Percentiles rank a stretch among this genome's conserved stretches.
phyloP scores from a whole-genome alignment of 2,329 filamentous ascomycete species.

The Lecanicillium sp. region DNA sequence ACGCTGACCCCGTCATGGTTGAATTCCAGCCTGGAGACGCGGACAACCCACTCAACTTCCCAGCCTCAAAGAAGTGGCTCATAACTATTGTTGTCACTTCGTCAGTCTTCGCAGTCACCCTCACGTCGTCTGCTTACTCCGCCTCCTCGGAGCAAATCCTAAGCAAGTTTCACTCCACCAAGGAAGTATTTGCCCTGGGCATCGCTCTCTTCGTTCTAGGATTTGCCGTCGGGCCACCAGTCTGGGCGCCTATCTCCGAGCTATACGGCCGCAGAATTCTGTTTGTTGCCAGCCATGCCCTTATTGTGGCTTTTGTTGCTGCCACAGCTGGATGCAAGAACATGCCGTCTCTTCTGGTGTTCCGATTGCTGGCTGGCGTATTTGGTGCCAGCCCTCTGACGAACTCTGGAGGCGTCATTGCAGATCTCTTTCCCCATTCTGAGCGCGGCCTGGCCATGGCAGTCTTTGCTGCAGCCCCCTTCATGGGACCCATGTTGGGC shows the following conservation, averaged over 20 bases:
- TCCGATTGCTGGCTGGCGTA: constrained; percentile 52
- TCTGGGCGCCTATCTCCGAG: constrained; percentile 1
- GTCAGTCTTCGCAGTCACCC: too few species aligned
- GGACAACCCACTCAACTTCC: background rate
- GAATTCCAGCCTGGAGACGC: background rate
- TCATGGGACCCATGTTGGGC: constrained; percentile 31
- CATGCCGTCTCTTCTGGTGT: constrained; percentile 53
- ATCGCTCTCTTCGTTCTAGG: too few species aligned
- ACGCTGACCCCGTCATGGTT: background rate
- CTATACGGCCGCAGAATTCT: constrained; percentile 11
- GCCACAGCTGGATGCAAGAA: constrained; percentile 44
- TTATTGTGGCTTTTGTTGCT: constrained; percentile 45
- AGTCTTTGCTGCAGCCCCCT: constrained; percentile 53
- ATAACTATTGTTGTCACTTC: too few species aligned
- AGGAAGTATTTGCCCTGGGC: too few species aligned
- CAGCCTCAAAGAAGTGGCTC: background rate
- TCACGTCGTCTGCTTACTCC: too few species aligned
- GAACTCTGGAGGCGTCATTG: constrained; percentile 57
- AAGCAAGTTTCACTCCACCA: too few species aligned
- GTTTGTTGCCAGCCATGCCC: too few species aligned
- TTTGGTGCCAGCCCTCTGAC: constrained; percentile 56
- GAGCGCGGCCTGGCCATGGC: constrained; percentile 57
- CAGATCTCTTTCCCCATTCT: constrained; percentile 52
- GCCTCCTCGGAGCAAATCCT: too few species aligned
- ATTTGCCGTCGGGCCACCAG: constrained; percentile 1